Evolutionary conservation across 1,139 yeast species (phyloP), one percentile per base, ranked within the genome.

Genomic region (Magnusiomyces clavatus): DNA sequence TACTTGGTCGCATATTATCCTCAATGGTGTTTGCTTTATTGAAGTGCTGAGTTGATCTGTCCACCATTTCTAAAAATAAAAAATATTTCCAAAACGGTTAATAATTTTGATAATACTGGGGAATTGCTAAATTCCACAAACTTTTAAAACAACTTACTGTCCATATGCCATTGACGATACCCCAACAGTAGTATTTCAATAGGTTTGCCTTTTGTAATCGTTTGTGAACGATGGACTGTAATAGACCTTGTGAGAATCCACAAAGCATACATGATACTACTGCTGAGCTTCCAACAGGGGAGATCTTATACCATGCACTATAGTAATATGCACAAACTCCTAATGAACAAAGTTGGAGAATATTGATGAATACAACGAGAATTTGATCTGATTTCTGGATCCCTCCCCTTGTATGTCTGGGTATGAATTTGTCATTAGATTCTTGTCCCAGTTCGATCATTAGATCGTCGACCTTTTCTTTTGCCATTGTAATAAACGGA

Each of bases 121-220:
- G n/a, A 17, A 38, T 12, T 20, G 19, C 12, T n/a, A 14, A n/a
- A n/a, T 40, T 10, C 24, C 14, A 14, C 11, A 31, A 38, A 34
- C n/a, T 29, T 16, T 39, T 8, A 13, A 19, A 17, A 16, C 20
- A 14, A 57, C 63, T 47, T 50, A 61, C 63, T 38, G 70, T 65
- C 71, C 71, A 68, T 10, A 67, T 46, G 2, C 73, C 73, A 36
- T 65, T 65, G 41, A 64, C 54, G 16, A 63, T 61, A 1, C 73
- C 73, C 73, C 72, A 69, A 5, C 66, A 63, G 51, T 69, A 68
- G 53, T 66, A 69, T 57, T 67, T 68, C 50, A 60, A 45, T n/a
- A 68, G 51, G 20, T 52, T 54, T 6, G 60, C 56, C 12, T 57
- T 53, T 35, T 58, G 49, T 24, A 62, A 51, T 37, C 52, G 50